Evolutionary conservation across 345 rosid species (phyloP).

Genomic region (Durio zibethinus): DNA sequence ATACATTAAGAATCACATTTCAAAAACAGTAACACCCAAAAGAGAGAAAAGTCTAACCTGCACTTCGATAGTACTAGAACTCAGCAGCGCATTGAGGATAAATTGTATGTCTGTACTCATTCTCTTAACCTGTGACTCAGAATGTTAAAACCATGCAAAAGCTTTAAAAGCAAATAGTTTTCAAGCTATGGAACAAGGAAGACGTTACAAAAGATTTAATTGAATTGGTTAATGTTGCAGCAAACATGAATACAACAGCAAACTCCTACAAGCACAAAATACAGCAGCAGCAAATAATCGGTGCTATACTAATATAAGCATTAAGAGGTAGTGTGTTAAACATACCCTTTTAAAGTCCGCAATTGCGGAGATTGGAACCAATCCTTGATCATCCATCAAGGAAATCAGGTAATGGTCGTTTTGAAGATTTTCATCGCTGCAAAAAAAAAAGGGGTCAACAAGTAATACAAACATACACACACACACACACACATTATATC

Average conservation of each 20-base stretch:
- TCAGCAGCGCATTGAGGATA: conserved; percentile 68
- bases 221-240: background rate
- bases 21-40: background rate
- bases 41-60: conserved; percentile 50
- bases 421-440: conserved; percentile 86
- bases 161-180: background rate
- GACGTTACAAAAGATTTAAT: background rate
- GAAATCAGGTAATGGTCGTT: conserved; percentile 61
- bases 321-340: background rate
- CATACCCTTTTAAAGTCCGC: conserved; percentile 90
- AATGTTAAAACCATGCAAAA: conserved; percentile 4
- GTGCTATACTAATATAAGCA: background rate
- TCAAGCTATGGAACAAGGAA: background rate
- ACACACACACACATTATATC: background rate
- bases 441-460: conserved; percentile 11
- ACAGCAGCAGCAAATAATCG: background rate
- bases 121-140: conserved; percentile 62
- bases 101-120: conserved; percentile 75
- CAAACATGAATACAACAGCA: background rate
- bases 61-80: conserved; percentile 64
- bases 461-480: background rate
- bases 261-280: conserved; percentile 1
- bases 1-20: background rate
- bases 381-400: conserved; percentile 90
- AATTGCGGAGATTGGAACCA: conserved; percentile 68